A percentile compares a stretch with the other conserved stretches of the same genome.
These are phyloP conservation scores for Arthrinium phaeospermum DNA, from an alignment of 2,329 filamentous ascomycete genomes.

Conservation along the genomic window DNA sequence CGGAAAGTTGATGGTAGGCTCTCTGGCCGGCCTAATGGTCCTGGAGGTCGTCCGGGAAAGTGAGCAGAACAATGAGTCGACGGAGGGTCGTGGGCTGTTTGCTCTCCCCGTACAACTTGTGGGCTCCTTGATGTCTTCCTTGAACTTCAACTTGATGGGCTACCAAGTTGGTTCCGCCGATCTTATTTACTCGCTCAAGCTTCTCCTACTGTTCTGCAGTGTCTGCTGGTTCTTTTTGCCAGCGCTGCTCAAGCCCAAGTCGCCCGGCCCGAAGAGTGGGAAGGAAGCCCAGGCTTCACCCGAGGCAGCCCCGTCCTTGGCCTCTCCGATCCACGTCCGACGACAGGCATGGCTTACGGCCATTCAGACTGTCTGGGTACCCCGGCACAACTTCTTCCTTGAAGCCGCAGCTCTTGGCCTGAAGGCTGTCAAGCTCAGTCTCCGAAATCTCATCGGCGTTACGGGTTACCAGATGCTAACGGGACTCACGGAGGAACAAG, in stretches of 20 bases:
- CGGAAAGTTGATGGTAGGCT: conserved; percentile 89
- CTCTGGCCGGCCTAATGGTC: conserved; percentile 90
- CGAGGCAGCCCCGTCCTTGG: conserved; percentile 69
- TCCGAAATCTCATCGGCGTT: conserved; percentile 78
- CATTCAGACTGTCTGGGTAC: conserved; percentile 91
- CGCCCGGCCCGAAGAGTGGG: conserved; percentile 54
- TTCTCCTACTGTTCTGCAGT: conserved; percentile 58
- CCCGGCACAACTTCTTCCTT: conserved; percentile 82
- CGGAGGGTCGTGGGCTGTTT: conserved; percentile 70
- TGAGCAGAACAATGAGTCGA: conserved; percentile 67
- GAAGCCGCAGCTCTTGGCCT: conserved; percentile 81
- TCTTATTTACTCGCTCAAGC: conserved; percentile 57
- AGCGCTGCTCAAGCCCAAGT: conserved; percentile 59
- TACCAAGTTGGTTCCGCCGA: conserved; percentile 53
- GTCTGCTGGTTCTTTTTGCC: conserved; percentile 62
- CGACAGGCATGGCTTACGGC: conserved; percentile 92
- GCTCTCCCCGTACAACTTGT: conserved; percentile 67
- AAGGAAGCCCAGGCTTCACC: conserved; percentile 45
- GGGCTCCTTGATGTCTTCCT: conserved; percentile 49
- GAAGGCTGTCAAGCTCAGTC: conserved; percentile 82
- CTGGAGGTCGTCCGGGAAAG: conserved; percentile 77
- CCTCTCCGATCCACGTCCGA: conserved; percentile 83
- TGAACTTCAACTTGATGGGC: conserved; percentile 60
- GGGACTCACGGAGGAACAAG: conserved; percentile 82
- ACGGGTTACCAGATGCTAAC: conserved; percentile 79